phyloP scores from a whole-genome alignment of 306 rosid species.

The Prunus armeniaca region DNA sequence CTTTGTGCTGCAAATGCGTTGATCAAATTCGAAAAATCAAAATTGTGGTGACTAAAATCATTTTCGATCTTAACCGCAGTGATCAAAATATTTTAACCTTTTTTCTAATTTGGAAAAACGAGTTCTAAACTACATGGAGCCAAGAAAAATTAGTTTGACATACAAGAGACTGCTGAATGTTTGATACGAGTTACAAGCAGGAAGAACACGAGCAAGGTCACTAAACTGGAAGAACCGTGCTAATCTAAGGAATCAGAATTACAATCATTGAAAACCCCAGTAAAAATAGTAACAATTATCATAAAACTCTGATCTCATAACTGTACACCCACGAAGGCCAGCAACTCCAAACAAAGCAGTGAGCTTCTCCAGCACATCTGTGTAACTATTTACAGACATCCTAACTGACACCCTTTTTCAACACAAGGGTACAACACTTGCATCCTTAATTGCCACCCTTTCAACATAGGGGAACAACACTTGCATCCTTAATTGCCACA shows the following conservation, averaged over 20 bases:
- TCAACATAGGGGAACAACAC: constrained; percentile 27
- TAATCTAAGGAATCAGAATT: constrained; percentile 29
- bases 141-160: neutral
- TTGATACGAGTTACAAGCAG: constrained; percentile 11
- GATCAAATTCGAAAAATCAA: no score
- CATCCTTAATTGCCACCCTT: neutral
- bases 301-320: constrained; percentile 26
- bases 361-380: constrained; percentile 32
- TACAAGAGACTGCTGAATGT: constrained; percentile 1
- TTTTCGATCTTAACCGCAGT: no score
- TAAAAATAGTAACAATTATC: neutral
- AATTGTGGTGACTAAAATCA: no score
- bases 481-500: constrained; percentile 28
- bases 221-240: constrained; percentile 5
- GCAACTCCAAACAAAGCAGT: constrained; percentile 35
- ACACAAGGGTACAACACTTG: no score
- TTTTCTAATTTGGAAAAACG: no score
- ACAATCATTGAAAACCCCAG: constrained; percentile 28
- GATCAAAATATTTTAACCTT: no score
- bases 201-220: constrained; percentile 8
- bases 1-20: no score
- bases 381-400: constrained; percentile 57
- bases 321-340: constrained; percentile 55
- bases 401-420: constrained; percentile 19
- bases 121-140: neutral